A percentile compares a stretch with the other conserved stretches of the same genome.
Conservation (phyloP, 768 basidiomycete genomes). For the Auricularia heimuer region DNA sequence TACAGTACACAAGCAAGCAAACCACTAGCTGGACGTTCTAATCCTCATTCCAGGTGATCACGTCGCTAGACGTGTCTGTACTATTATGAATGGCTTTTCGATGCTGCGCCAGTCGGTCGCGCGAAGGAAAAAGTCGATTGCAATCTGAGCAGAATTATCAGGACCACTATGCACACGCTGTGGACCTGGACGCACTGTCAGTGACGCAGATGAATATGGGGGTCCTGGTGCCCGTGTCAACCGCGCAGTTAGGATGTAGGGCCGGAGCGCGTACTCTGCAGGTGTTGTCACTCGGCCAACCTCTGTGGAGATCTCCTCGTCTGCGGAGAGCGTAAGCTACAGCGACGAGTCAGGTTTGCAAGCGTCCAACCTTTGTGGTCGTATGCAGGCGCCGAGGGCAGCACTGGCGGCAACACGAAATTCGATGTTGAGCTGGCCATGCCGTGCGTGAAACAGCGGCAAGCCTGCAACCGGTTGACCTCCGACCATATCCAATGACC, state of each 20-base stretch:
- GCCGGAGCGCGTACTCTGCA: conserved; percentile 40
- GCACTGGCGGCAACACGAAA: conserved; percentile 26
- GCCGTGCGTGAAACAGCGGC: conserved; percentile 20
- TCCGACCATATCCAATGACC: conserved; percentile 15
- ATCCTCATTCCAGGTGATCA: conserved; percentile 65
- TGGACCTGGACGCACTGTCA: conserved; percentile 30
- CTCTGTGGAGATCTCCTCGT: conserved; percentile 41
- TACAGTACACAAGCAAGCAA: no score
- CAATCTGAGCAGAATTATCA: conserved; percentile 35
- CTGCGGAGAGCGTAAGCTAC: conserved; percentile 29
- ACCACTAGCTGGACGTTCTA: no score
- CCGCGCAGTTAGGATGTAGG: not conserved
- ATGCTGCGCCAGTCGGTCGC: conserved; percentile 58
- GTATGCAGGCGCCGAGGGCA: conserved; percentile 42
- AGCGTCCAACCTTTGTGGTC: not conserved
- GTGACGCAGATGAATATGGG: conserved; percentile 74
- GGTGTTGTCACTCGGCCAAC: conserved; percentile 57
- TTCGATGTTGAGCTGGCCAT: conserved; percentile 40
- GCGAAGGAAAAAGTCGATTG: conserved; percentile 59
- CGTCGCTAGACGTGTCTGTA: conserved; percentile 29
- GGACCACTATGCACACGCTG: no score
- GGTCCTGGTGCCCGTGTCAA: conserved; percentile 36
- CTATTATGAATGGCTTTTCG: conserved; percentile 60
- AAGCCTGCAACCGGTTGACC: conserved; percentile 23
- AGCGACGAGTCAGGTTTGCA: not conserved